These are phyloP conservation scores for Komagataella phaffii DNA, from an alignment of 805 yeast genomes.

Conservation along the genomic window DNA sequence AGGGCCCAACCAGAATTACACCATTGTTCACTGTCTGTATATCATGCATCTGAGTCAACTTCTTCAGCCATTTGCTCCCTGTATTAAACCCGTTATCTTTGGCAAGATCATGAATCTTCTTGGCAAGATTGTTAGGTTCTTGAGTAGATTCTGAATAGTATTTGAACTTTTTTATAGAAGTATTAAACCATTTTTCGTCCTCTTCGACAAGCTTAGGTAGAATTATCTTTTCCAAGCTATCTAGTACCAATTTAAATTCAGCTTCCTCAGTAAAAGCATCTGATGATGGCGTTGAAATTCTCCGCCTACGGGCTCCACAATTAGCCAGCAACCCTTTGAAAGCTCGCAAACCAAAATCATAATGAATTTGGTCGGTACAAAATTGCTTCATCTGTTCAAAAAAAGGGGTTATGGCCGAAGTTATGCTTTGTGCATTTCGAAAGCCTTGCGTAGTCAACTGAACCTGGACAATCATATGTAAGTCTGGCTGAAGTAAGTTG, in stretches of 20 bases:
- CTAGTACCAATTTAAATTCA: conserved; percentile 21
- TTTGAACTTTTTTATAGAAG: conserved; percentile 14
- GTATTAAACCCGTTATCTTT: conserved; percentile 16
- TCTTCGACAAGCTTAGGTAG: conserved; percentile 48
- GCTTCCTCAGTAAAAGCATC: background rate
- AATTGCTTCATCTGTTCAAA: conserved; percentile 28
- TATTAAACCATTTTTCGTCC: conserved; percentile 33
- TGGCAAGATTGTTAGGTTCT: background rate
- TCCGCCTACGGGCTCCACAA: conserved; percentile 36
- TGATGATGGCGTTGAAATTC: conserved; percentile 1
- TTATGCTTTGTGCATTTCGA: conserved; percentile 24
- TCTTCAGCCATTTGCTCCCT: conserved; percentile 32
- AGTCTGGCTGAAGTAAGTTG: conserved; percentile 64
- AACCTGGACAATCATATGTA: conserved; percentile 52
- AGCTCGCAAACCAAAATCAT: conserved; percentile 84
- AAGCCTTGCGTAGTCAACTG: conserved; percentile 69
- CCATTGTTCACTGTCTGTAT: conserved; percentile 62
- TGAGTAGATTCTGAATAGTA: conserved; percentile 5
- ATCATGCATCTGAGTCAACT: conserved; percentile 47
- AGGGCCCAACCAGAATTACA: conserved; percentile 61
- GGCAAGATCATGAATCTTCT: conserved; percentile 15
- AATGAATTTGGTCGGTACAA: conserved; percentile 51
- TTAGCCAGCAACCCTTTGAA: conserved; percentile 51
- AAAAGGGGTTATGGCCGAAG: conserved; percentile 39
- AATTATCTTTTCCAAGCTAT: conserved; percentile 46